Base-by-base conservation (phyloP, 768 basidiomycete species). In the Boletus rubescentipes region DNA sequence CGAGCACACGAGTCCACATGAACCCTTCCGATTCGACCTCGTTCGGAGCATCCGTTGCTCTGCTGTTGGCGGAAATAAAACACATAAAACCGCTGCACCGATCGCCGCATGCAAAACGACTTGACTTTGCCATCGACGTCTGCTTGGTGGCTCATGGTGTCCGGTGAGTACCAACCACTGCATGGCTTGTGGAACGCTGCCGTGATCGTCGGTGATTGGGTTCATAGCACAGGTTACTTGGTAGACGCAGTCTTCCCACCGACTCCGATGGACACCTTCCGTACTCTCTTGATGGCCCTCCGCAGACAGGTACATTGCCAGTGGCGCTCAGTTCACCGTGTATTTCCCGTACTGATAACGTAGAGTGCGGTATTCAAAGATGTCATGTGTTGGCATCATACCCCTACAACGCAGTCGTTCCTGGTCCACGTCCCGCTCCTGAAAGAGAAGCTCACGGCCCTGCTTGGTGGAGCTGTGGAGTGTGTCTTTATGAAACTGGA, bases 361-460 rank as follows among this genome's bases (percentile, higher is more conserved):
- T 42, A 63, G 57, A 62, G 55, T 38, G 10, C 62, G 9, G 40
- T 57, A 16, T 86, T 86, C 65, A 36, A 61, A 10, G 50, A 67
- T 35, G 67, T 86, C 29, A 51, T 74, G 32, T 73, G 82, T 57
- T 54, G 83, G 41, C 74, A 78, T 42, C 82, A 85, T 26, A 54
- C 74, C 11, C 46, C 60, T 31, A 75, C 79, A 4, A 68, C 72
- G 14, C 84, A 86, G 59, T 78, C 80, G 2, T 84, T 86, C 64
- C 73, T 86, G 53, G 74, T 84, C 30, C 83, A 85, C 40, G 43
- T 51, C 7, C 56, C 58, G 1, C 61, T 67, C 21, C 14, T 70
- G 32, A 44, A 34, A 11, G 45, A 51, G 2, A 60, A 45, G 44
- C 31, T 67, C 20, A 2, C 42, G 5, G 42, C 50, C 4, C 18